These are phyloP conservation scores for Plasmodium malariae DNA, from an alignment of 169 alveolate species.

Conservation along the genomic window DNA sequence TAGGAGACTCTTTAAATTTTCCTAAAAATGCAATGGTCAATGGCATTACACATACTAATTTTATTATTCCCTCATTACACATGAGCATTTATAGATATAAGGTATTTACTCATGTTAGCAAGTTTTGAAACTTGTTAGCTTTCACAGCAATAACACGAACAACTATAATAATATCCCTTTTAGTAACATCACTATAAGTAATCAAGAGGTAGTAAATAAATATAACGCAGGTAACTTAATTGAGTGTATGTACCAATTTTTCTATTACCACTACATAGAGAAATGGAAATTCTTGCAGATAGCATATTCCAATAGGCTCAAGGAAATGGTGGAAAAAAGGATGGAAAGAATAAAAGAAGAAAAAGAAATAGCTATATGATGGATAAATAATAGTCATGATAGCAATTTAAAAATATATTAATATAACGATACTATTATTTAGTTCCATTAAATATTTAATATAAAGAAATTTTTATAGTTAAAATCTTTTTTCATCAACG, in stretches of 20 bases:
- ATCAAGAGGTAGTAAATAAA: slow-evolving; percentile 20
- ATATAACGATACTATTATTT: no score
- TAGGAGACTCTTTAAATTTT: not conserved
- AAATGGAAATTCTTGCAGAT: slow-evolving; percentile 27
- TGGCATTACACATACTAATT: not conserved
- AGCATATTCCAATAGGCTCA: not conserved
- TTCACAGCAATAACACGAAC: slow-evolving; percentile 18
- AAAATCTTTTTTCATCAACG: slow-evolving; percentile 16
- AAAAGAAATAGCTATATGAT: no score
- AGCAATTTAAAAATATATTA: no score
- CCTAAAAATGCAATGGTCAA: not conserved
- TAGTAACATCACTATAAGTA: slow-evolving; percentile 24
- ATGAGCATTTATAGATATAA: slow-evolving; percentile 16
- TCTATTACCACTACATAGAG: slow-evolving; percentile 32
- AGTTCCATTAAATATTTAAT: no score
- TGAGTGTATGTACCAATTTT: slow-evolving; percentile 14
- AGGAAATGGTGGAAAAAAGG: no score
- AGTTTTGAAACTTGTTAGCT: slow-evolving; percentile 15
- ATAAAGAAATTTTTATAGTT: not conserved
- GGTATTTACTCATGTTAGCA: slow-evolving; percentile 18
- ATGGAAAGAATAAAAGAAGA: not conserved
- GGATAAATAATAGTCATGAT: no score
- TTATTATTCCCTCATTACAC: slow-evolving; percentile 30
- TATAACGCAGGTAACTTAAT: slow-evolving; percentile 26
- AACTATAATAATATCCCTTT: no score